Conservation (phyloP, 345 rosid genomes). For the Eutrema heterophyllum region DNA sequence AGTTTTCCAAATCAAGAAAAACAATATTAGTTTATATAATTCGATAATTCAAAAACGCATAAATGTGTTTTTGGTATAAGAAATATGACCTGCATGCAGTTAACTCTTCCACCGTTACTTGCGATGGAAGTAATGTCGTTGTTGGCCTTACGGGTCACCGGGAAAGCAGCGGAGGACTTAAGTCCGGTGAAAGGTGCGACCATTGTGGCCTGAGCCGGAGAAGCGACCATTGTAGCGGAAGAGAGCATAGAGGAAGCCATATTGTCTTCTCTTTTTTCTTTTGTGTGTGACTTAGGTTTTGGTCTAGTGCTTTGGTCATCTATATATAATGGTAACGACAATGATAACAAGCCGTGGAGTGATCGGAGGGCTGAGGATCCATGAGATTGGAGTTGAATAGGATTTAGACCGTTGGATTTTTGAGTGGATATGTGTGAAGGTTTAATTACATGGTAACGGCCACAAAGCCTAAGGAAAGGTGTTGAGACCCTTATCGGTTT, state of each 20-base stretch:
- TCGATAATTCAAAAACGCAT: background rate
- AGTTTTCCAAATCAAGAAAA: background rate
- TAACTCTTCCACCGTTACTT: constrained; percentile 46
- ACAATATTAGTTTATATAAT: background rate
- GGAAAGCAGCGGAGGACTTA: constrained; percentile 41
- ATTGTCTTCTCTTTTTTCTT: background rate
- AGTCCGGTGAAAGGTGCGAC: constrained; percentile 51
- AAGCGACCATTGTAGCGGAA: constrained; percentile 43
- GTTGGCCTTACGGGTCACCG: constrained; percentile 37
- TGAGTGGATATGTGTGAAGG: constrained; percentile 22
- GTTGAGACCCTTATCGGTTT: constrained; percentile 24
- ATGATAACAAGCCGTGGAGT: background rate
- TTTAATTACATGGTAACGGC: constrained; percentile 16
- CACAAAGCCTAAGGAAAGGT: constrained; percentile 25
- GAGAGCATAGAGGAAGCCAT: constrained; percentile 62
- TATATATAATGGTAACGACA: constrained; percentile 36
- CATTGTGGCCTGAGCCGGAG: constrained; percentile 45
- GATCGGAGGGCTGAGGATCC: constrained; percentile 31
- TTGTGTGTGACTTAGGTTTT: background rate
- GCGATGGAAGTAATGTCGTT: constrained; percentile 43
- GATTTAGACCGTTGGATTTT: constrained; percentile 35
- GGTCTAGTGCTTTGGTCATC: background rate
- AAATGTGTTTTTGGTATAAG: background rate
- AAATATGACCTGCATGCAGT: constrained; percentile 44
- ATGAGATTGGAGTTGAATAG: background rate